Conservation (phyloP, 176 grass and related monocot genomes). For the Hordeum vulgare region DNA sequence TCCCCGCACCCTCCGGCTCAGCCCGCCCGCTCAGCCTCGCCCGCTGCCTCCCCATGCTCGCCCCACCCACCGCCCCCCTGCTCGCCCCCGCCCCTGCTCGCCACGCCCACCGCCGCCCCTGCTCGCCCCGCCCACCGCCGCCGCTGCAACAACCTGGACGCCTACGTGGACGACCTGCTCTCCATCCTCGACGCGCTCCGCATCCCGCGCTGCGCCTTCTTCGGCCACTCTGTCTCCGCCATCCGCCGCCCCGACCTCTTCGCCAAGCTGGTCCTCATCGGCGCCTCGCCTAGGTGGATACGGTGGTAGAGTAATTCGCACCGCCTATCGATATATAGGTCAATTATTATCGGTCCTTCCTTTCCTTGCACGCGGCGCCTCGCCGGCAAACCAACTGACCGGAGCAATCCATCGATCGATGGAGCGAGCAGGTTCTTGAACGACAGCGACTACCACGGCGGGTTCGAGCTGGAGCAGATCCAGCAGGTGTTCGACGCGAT, state of each 20-base stretch:
- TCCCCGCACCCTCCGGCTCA: no score
- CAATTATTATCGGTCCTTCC: no score
- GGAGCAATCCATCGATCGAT: neutral
- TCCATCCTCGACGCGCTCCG: slow-evolving; percentile 66
- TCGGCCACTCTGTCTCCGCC: slow-evolving; percentile 92
- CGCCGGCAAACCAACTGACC: neutral
- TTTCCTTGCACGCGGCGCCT: no score
- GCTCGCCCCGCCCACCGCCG: no score
- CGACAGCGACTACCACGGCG: slow-evolving; percentile 80
- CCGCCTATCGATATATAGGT: neutral
- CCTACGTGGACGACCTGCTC: slow-evolving; percentile 90
- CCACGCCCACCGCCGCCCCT: no score
- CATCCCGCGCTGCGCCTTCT: slow-evolving; percentile 73
- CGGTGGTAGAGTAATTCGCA: neutral
- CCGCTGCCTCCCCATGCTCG: no score
- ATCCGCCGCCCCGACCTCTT: slow-evolving; percentile 89
- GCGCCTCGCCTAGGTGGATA: slow-evolving; percentile 73
- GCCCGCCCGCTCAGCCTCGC: no score
- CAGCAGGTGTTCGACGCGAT: slow-evolving; percentile 81
- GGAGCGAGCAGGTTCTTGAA: slow-evolving; percentile 65
- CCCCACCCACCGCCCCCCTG: no score
- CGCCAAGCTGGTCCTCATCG: slow-evolving; percentile 85
- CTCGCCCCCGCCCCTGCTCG: no score
- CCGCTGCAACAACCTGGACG: slow-evolving; percentile 74
- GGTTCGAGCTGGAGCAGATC: slow-evolving; percentile 79